A percentile compares a stretch with the other conserved stretches of the same genome.
Evolutionary conservation across 2,329 filamentous ascomycete species (phyloP).

Genomic region (Diaporthe velutina): DNA sequence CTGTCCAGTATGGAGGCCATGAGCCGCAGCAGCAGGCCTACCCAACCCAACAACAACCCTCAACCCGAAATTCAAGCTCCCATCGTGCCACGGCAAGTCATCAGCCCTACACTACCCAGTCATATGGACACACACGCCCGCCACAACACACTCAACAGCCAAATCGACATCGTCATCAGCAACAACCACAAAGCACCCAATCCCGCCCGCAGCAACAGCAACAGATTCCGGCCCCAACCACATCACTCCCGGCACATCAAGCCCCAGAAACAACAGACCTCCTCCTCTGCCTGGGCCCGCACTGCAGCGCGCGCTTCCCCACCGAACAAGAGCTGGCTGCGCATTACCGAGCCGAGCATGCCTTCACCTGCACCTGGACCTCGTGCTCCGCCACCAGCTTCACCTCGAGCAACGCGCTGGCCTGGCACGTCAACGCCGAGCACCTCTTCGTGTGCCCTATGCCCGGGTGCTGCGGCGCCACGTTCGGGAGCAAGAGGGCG

Average conservation of each 20-base stretch:
- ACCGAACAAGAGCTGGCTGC: conserved; percentile 26
- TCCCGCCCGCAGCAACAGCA: neutral
- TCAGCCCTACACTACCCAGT: neutral
- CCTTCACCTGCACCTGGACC: conserved; percentile 56
- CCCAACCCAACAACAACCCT: neutral
- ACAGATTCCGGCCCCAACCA: neutral
- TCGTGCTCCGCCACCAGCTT: conserved; percentile 53
- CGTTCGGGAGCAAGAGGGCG: conserved; percentile 50
- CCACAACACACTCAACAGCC: neutral
- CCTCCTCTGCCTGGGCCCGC: conserved; percentile 33
- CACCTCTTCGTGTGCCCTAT: conserved; percentile 58
- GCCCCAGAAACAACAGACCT: neutral
- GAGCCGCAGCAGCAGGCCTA: conserved; percentile 2
- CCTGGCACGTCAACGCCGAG: conserved; percentile 58
- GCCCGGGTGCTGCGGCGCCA: conserved; percentile 53
- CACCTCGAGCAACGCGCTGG: conserved; percentile 52
- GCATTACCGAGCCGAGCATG: conserved; percentile 46
- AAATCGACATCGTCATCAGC: neutral
- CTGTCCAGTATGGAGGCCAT: neutral
- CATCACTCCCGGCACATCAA: conserved; percentile 1
- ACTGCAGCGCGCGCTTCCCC: conserved; percentile 33
- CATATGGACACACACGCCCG: neutral
- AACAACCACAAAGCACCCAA: neutral
- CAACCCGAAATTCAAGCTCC: neutral
- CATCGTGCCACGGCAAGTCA: neutral